Evolutionary conservation across 164 flowering plant species (phyloP), one percentile per base, ranked within the genome.

Genomic region (Tetrastigma voinierianum): DNA sequence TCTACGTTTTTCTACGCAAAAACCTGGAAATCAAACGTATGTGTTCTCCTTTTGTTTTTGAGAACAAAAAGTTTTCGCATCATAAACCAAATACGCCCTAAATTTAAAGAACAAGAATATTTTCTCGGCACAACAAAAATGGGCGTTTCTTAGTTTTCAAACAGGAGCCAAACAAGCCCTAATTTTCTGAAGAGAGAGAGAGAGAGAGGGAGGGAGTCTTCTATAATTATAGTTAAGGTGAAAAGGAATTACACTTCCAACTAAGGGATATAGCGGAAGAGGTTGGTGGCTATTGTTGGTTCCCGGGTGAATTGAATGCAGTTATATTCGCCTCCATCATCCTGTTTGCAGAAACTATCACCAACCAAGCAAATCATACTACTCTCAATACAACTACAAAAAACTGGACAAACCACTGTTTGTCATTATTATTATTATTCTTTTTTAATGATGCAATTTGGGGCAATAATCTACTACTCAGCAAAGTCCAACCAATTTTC

Each of bases 301-400:
- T 69, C 89, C 89, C 0, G 89, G 89, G 68, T 85, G 87, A 52
- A 85, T 69, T 57, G 90, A 83, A 64, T 47, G 82, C 86, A 52
- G 83, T 83, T 68, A 83, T 70, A 1, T 81, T 57, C 56, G 61
- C 76, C 76, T n/a, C 79, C 80, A 0, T 85, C 83, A 65, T 76
- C 86, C 89, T 85, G 79, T 60, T 43, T 7, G 59, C 13, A 66
- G 47, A 68, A 62, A 18, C 21, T 57, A 46, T 24, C 10, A 54
- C 10, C 16, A 43, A 32, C 1, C 60, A 4, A 48, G 44, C 43
- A 44, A 21, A 24, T 20, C 15, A 55, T 21, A 55, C 15, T n/a
- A n/a, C 12, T 17, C n/a, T n/a, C n/a, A 17, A 57, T 18, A 57
- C 15, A 45, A 57, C 44, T 13, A 57, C 18, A 46, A 57, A 25